These are phyloP conservation scores for Trametes meyenii DNA, from an alignment of 768 basidiomycete genomes.

Conservation along the genomic window DNA sequence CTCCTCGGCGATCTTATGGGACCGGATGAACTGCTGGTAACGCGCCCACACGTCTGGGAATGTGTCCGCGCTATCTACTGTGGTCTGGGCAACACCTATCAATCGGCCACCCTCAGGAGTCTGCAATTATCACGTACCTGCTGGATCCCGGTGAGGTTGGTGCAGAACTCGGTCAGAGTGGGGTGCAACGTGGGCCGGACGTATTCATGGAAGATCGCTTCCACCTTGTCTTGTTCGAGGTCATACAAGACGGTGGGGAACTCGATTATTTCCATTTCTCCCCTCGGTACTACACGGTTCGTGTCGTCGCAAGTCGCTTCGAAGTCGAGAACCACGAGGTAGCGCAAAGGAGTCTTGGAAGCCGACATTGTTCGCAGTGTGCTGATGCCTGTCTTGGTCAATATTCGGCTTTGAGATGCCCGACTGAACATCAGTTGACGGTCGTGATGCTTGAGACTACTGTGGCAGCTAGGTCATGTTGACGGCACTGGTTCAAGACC, in stretches of 20 bases:
- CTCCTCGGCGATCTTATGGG: slow-evolving; percentile 22
- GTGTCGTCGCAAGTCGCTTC: slow-evolving; percentile 34
- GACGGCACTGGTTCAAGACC: no score
- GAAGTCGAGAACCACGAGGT: slow-evolving; percentile 34
- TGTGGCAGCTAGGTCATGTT: no score
- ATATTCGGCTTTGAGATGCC: no score
- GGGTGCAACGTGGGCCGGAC: slow-evolving; percentile 29
- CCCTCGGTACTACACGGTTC: background rate
- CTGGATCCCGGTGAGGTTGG: slow-evolving; percentile 33
- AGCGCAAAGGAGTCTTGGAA: slow-evolving; percentile 8
- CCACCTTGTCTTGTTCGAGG: slow-evolving; percentile 27
- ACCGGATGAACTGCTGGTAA: slow-evolving; percentile 29
- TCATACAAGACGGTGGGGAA: slow-evolving; percentile 35
- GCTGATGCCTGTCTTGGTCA: background rate
- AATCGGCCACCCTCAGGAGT: background rate
- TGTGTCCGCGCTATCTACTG: slow-evolving; percentile 28
- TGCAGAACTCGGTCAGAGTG: slow-evolving; percentile 33
- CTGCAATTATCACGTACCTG: slow-evolving; percentile 23
- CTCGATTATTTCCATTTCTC: slow-evolving; percentile 33
- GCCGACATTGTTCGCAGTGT: background rate
- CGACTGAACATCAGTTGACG: no score
- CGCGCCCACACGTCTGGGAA: slow-evolving; percentile 35
- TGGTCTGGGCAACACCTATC: slow-evolving; percentile 20
- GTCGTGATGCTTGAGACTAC: no score
- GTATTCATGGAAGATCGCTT: slow-evolving; percentile 35